Evolutionary conservation across 73 alveolate species (phyloP).

Genomic region (Paramecium bursaria): DNA sequence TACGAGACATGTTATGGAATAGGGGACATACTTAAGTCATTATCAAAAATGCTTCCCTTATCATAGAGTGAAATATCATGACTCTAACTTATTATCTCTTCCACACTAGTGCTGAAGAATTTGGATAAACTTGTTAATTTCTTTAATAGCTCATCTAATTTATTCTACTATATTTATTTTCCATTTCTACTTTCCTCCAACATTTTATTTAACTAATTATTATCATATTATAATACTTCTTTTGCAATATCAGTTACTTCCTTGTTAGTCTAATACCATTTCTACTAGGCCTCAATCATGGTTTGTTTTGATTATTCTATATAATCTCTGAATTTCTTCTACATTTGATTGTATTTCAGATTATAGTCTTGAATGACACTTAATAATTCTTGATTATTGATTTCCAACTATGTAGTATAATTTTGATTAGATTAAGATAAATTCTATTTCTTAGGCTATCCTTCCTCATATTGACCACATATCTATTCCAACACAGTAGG

Average conservation of each 20-base stretch:
- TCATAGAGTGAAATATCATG: conserved; percentile 72
- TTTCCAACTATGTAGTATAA: conserved; percentile 74
- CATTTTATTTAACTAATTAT: conserved; percentile 61
- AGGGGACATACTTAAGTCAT: conserved; percentile 70
- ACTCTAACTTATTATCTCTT: conserved; percentile 65
- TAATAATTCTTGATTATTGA: conserved; percentile 70
- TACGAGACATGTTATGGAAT: conserved; percentile 22
- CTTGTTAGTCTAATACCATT: conserved; percentile 82
- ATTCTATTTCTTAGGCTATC: conserved; percentile 45
- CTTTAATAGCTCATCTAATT: conserved; percentile 61
- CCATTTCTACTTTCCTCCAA: conserved; percentile 81
- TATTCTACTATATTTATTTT: conserved; percentile 62
- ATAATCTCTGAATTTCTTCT: conserved; percentile 50
- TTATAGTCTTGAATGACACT: conserved; percentile 59
- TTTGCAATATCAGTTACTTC: conserved; percentile 81
- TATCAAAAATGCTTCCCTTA: conserved; percentile 71
- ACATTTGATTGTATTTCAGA: conserved; percentile 53
- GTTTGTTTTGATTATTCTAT: conserved; percentile 73
- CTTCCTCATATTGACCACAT: conserved; percentile 75
- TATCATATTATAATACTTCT: conserved; percentile 65
- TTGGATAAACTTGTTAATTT: conserved; percentile 70
- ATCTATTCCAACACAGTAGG: conserved; percentile 79
- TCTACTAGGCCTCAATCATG: conserved; percentile 80
- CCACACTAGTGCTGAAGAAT: conserved; percentile 72
- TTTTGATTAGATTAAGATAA: conserved; percentile 41